A percentile compares a stretch with the other conserved stretches of the same genome.
Evolutionary conservation across 805 yeast species (phyloP).

Genomic region (Schwanniomyces pseudopolymorphus): DNA sequence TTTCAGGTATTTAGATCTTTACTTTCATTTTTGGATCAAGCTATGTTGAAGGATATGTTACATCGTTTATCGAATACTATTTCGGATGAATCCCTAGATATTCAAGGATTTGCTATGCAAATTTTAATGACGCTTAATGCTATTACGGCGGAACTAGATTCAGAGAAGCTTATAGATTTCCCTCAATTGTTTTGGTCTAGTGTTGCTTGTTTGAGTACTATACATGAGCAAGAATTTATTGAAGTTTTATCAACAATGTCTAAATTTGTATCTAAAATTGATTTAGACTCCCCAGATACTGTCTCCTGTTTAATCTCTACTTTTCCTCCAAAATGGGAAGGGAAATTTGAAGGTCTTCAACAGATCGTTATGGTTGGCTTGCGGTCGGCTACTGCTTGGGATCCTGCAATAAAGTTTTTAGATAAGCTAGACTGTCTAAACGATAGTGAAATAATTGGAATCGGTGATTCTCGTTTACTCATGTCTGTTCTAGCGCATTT

Average conservation of each 20-base stretch:
- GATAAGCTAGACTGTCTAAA: constrained; percentile 66
- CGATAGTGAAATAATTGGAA: constrained; percentile 77
- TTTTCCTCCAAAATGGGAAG: constrained; percentile 96
- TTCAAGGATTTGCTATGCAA: constrained; percentile 96
- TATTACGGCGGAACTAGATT: constrained; percentile 78
- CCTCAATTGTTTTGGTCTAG: constrained; percentile 96
- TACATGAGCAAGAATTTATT: constrained; percentile 90
- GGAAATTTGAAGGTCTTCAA: constrained; percentile 86
- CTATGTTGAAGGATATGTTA: constrained; percentile 90
- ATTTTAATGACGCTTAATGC: constrained; percentile 95
- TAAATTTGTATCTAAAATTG: constrained; percentile 83
- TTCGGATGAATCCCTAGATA: constrained; percentile 83
- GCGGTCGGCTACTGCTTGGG: constrained; percentile 77
- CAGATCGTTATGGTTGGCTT: constrained; percentile 78
- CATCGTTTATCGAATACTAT: constrained; percentile 91
- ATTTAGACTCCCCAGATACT: constrained; percentile 79
- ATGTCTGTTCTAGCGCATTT: constrained; percentile 73
- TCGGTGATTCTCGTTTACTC: constrained; percentile 64
- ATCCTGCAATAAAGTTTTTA: constrained; percentile 68
- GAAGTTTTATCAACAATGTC: constrained; percentile 82
- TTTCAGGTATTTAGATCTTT: constrained; percentile 89
- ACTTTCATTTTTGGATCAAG: constrained; percentile 76
- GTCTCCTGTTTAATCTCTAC: constrained; percentile 79
- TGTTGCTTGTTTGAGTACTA: constrained; percentile 85
- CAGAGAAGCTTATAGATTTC: constrained; percentile 75